Evolutionary conservation across 2,329 filamentous ascomycete species (phyloP).

Genomic region (Pseudogymnoascus sp.): DNA sequence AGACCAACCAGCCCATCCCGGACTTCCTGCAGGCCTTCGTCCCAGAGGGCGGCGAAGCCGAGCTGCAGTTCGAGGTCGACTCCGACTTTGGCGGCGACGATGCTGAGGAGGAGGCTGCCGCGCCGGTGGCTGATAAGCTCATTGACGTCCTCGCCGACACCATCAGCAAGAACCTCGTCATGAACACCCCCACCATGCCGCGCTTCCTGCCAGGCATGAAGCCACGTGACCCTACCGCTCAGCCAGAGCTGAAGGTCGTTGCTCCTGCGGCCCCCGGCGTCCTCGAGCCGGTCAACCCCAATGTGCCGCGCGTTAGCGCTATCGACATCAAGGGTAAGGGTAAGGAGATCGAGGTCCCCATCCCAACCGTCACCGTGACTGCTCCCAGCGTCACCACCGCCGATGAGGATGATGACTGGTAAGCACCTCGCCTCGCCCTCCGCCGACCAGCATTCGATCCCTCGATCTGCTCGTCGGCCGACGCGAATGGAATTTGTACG

Average conservation of each 20-base stretch:
- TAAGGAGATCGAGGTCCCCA: background rate
- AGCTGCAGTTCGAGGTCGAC: constrained; percentile 24
- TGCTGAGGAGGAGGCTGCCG: constrained; percentile 15
- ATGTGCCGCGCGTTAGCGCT: background rate
- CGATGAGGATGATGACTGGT: background rate
- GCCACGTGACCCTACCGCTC: background rate
- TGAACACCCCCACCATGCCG: background rate
- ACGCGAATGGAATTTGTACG: background rate
- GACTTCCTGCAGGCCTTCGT: constrained; percentile 67
- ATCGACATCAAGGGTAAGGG: background rate
- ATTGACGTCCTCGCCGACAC: background rate
- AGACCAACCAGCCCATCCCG: constrained; percentile 70
- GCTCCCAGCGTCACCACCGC: background rate
- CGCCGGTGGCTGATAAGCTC: constrained; percentile 10
- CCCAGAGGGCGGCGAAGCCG: constrained; percentile 39
- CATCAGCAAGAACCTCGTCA: background rate
- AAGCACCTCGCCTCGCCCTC: background rate
- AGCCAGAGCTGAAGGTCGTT: background rate
- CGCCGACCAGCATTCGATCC: background rate
- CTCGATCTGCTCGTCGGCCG: background rate
- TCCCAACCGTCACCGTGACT: background rate
- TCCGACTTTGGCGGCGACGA: constrained; percentile 20
- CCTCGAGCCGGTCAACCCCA: background rate
- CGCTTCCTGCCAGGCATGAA: background rate
- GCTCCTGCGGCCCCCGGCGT: background rate